phyloP scores from a whole-genome alignment of 2,329 filamentous ascomycete genomes.

The Daldinia sp. region DNA sequence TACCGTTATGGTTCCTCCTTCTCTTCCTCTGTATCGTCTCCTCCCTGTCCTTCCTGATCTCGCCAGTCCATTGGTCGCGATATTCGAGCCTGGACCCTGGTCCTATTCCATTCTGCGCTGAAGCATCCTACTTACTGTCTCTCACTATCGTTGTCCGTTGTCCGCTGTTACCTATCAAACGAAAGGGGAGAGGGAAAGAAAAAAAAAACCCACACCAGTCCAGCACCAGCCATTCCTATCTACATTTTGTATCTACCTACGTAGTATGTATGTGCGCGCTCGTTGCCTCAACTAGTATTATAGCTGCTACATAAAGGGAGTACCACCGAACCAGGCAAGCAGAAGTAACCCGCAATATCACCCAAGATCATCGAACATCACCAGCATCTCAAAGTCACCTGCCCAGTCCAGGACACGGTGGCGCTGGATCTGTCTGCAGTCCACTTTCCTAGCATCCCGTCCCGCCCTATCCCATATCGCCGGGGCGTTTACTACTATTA shows the following conservation, averaged over 20 bases:
- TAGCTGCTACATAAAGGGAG: constrained; percentile 29
- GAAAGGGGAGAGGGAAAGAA: not conserved
- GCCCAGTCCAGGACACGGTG: constrained; percentile 37
- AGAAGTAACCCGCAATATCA: constrained; percentile 25
- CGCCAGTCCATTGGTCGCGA: constrained; percentile 24
- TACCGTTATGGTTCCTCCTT: constrained; percentile 23
- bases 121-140: constrained; percentile 11
- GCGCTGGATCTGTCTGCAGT: constrained; percentile 34
- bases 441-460: constrained; percentile 38
- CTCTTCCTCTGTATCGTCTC: constrained; percentile 26
- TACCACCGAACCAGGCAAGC: constrained; percentile 33
- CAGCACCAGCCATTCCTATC: constrained; percentile 4
- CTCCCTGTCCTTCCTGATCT: constrained; percentile 21
- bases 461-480: constrained; percentile 42
- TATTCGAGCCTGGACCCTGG: constrained; percentile 13
- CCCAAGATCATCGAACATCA: constrained; percentile 12
- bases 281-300: constrained; percentile 12
- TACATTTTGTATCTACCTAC: not conserved
- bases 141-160: not conserved
- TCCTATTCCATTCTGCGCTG: constrained; percentile 20
- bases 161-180: constrained; percentile 6
- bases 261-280: constrained; percentile 1
- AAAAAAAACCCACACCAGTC: not conserved
- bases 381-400: constrained; percentile 37
- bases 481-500: constrained; percentile 29